Conservation (phyloP, 768 basidiomycete species). For the Pleurotus tuoliensis region DNA sequence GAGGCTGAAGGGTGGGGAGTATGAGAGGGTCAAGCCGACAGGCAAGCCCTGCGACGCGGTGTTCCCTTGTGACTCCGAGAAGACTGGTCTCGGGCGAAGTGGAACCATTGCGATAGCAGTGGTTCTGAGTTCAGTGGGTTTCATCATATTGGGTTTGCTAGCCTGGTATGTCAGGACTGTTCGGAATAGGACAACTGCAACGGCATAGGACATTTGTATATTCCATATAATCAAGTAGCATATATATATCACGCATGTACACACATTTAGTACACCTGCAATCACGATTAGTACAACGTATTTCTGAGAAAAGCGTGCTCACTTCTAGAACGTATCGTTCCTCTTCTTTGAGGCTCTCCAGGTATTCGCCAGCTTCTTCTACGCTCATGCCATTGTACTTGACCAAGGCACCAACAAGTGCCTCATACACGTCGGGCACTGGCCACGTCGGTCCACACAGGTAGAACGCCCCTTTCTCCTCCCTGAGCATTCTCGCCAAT, state of each 20-base stretch:
- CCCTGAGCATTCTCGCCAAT: constrained; percentile 71
- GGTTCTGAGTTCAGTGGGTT: constrained; percentile 57
- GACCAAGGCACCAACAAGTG: constrained; percentile 77
- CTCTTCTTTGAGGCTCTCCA: constrained; percentile 91
- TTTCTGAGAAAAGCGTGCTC: constrained; percentile 10
- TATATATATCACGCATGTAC: constrained; percentile 1
- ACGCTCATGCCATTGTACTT: constrained; percentile 64
- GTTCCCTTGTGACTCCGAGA: constrained; percentile 48
- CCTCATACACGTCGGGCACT: constrained; percentile 96
- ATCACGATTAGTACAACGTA: not conserved
- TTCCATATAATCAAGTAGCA: constrained; percentile 22
- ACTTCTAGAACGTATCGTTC: constrained; percentile 98
- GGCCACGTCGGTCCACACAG: constrained; percentile 99
- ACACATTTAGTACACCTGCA: constrained; percentile 11
- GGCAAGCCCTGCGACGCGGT: constrained; percentile 80
- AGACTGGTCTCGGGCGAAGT: constrained; percentile 50
- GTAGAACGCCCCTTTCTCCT: constrained; percentile 83
- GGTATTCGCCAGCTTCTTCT: constrained; percentile 68
- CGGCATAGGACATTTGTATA: not conserved
- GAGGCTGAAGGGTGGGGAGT: constrained; percentile 61
- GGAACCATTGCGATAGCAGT: constrained; percentile 71
- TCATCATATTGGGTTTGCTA: constrained; percentile 48
- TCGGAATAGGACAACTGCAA: not conserved
- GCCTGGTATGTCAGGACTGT: constrained; percentile 31
- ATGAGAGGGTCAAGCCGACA: constrained; percentile 53